These are phyloP conservation scores for Boehmeria nivea DNA, from an alignment of 306 rosid genomes.

Conservation along the genomic window DNA sequence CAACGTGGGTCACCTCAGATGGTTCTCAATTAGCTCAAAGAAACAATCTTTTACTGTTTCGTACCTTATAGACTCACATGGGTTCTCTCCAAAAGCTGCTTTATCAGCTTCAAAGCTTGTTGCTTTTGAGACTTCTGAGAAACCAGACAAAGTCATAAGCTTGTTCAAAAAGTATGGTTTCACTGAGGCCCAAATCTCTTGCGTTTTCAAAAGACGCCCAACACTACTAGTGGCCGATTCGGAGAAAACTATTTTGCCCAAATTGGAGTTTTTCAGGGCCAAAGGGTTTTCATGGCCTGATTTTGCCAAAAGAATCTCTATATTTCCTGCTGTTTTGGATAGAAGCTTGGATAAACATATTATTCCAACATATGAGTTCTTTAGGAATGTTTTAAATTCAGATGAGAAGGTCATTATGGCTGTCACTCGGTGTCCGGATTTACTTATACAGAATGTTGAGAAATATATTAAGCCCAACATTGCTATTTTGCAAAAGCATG, in stretches of 20 bases:
- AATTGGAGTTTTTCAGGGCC: constrained; percentile 24
- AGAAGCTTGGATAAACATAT: constrained; percentile 21
- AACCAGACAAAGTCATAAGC: constrained; percentile 22
- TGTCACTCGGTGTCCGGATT: neutral
- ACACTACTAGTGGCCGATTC: neutral
- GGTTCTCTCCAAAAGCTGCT: constrained; percentile 10
- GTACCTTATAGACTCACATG: constrained; percentile 27
- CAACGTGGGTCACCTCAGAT: neutral
- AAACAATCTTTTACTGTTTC: constrained; percentile 23
- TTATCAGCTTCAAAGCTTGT: constrained; percentile 18
- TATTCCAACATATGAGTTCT: constrained; percentile 19
- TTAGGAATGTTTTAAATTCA: constrained; percentile 9
- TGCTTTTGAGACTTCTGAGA: constrained; percentile 15
- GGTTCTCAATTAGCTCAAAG: neutral
- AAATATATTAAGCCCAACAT: constrained; percentile 15
- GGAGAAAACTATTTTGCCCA: constrained; percentile 21
- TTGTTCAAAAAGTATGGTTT: constrained; percentile 21
- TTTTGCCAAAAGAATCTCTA: constrained; percentile 2
- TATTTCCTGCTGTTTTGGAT: neutral
- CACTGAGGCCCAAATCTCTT: constrained; percentile 8
- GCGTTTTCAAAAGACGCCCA: constrained; percentile 3
- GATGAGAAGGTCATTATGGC: constrained; percentile 13
- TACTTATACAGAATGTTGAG: neutral
- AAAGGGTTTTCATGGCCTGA: constrained; percentile 33
- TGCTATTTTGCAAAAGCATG: constrained; percentile 24